Conservation (phyloP, 2,329 filamentous ascomycete genomes). For the Amauroascus verrucosus region DNA sequence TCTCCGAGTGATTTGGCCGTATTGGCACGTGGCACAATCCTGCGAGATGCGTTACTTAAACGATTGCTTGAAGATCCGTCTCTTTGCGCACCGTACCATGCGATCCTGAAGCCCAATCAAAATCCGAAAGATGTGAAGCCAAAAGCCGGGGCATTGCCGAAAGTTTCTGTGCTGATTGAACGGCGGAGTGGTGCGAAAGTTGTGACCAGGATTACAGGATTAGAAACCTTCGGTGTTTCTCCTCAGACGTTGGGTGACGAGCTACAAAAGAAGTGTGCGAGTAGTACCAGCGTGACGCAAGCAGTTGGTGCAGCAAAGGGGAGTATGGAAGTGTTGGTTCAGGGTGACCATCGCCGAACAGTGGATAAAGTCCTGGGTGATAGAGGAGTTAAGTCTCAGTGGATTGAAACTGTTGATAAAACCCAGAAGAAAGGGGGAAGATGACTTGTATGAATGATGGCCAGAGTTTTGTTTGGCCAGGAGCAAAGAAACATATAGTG, state of each 20-base stretch:
- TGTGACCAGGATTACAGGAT: constrained; percentile 51
- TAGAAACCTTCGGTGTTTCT: constrained; percentile 53
- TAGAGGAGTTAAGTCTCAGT: constrained; percentile 49
- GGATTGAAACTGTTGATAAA: constrained; percentile 58
- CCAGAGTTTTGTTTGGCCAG: background rate
- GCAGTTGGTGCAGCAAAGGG: constrained; percentile 53
- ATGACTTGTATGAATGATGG: background rate
- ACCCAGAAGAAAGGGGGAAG: constrained; percentile 53
- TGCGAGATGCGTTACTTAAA: constrained; percentile 51
- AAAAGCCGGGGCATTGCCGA: constrained; percentile 51
- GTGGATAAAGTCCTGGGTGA: constrained; percentile 50
- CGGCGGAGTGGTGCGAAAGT: constrained; percentile 57
- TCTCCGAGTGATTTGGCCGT: constrained; percentile 47
- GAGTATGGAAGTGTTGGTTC: constrained; percentile 57
- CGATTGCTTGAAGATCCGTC: constrained; percentile 44
- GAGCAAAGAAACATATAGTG: too few species aligned
- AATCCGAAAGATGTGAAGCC: constrained; percentile 43
- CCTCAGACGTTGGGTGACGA: constrained; percentile 54
- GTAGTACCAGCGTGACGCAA: constrained; percentile 55
- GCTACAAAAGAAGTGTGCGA: constrained; percentile 56
- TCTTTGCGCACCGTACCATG: constrained; percentile 46
- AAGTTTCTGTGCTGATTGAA: constrained; percentile 50
- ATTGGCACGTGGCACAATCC: constrained; percentile 47
- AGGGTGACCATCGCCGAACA: constrained; percentile 55
- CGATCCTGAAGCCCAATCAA: constrained; percentile 41